Conservation (phyloP, 768 basidiomycete species). For the Clavaria fumosa region DNA sequence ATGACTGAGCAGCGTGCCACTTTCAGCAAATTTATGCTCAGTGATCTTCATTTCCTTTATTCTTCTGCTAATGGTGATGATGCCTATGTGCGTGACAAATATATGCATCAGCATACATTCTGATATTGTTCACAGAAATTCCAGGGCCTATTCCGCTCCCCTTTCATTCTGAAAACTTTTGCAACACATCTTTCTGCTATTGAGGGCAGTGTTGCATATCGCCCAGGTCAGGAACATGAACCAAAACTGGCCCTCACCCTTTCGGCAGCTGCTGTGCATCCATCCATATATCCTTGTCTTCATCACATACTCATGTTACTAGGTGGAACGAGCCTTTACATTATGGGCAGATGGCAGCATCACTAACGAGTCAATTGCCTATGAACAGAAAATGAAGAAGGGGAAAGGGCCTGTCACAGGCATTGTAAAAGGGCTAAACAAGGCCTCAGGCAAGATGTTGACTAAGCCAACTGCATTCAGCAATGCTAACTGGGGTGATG, state of each 20-base stretch:
- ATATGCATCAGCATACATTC: not conserved
- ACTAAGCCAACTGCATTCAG: not conserved
- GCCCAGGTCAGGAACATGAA: not conserved
- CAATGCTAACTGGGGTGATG: constrained; percentile 1
- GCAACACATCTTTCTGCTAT: not conserved
- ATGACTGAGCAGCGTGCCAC: not conserved
- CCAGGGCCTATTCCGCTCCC: constrained; percentile 1
- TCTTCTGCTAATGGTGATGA: not conserved
- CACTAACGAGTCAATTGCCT: not conserved
- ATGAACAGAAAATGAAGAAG: not conserved
- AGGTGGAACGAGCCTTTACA: constrained; percentile 2
- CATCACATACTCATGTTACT: not conserved
- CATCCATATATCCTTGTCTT: not conserved
- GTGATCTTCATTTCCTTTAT: constrained; percentile 1
- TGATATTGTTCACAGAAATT: not conserved
- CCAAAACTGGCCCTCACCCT: constrained; percentile 1
- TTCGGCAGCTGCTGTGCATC: constrained; percentile 2
- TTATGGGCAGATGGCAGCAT: constrained; percentile 1
- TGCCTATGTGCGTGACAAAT: constrained; percentile 1
- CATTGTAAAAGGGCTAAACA: not conserved
- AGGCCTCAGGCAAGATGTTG: not conserved
- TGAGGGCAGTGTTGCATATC: not conserved
- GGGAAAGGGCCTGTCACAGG: not conserved
- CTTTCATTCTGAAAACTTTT: constrained; percentile 2
- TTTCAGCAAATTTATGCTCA: not conserved